Conservation (phyloP, 441 rosid genomes). For the Croton setiger region DNA sequence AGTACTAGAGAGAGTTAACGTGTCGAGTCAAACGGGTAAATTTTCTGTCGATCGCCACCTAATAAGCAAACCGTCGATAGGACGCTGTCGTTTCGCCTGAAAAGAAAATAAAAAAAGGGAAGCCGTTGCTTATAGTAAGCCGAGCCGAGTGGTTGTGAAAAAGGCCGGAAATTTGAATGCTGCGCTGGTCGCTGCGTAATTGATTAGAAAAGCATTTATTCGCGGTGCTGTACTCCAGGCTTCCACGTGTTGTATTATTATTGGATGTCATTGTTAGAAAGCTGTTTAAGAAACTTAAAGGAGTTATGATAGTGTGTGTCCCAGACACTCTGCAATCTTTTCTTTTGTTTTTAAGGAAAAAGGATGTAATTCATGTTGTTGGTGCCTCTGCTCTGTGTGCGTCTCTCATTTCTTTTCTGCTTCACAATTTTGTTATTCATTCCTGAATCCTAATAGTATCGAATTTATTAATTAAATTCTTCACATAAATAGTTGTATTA, state of each 20-base stretch:
- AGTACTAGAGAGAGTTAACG: no score
- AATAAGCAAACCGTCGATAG: constrained; percentile 13
- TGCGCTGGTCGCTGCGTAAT: constrained; percentile 34
- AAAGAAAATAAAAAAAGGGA: background rate
- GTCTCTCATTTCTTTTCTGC: background rate
- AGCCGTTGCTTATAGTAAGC: constrained; percentile 14
- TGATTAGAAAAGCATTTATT: constrained; percentile 35
- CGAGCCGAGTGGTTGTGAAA: constrained; percentile 6
- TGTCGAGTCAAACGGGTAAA: no score
- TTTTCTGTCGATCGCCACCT: constrained; percentile 21
- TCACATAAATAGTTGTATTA: no score
- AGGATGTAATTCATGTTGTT: background rate
- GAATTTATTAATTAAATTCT: no score
- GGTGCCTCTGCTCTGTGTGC: background rate
- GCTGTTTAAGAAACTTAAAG: constrained; percentile 22
- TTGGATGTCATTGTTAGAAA: background rate
- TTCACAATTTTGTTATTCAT: no score
- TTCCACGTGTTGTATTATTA: constrained; percentile 16
- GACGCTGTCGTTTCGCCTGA: constrained; percentile 13
- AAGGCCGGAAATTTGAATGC: constrained; percentile 24
- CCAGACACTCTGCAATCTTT: constrained; percentile 2
- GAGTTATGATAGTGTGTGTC: constrained; percentile 4
- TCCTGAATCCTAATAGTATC: no score
- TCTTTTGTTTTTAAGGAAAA: constrained; percentile 11
- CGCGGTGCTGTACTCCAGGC: background rate